Percentiles rank a stretch among this genome's conserved stretches.
These are phyloP conservation scores for Lagenidium giganteum DNA, from an alignment of 352 stramenopile genomes.

Conservation along the genomic window DNA sequence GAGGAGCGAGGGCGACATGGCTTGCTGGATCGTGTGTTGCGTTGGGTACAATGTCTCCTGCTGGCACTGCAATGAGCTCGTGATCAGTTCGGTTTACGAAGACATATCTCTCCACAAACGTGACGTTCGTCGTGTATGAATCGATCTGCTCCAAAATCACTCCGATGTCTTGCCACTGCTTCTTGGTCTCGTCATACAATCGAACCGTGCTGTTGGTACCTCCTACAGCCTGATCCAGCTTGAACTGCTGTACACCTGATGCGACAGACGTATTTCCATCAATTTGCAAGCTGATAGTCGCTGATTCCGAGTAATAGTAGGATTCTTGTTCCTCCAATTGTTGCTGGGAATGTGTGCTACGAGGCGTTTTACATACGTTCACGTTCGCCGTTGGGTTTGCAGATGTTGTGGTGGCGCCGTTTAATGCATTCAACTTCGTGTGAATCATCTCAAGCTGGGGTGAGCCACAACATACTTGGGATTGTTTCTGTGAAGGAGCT, in stretches of 20 bases:
- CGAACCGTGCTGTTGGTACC: slow-evolving; percentile 62
- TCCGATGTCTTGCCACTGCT: slow-evolving; percentile 75
- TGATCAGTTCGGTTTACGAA: slow-evolving; percentile 69
- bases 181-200: slow-evolving; percentile 63
- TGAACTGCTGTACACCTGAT: slow-evolving; percentile 57
- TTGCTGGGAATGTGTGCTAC: slow-evolving; percentile 10
- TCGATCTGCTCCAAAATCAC: slow-evolving; percentile 66
- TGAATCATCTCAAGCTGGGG: slow-evolving; percentile 68
- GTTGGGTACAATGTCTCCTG: slow-evolving; percentile 34
- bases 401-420: slow-evolving; percentile 32
- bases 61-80: slow-evolving; percentile 40
- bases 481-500: slow-evolving; percentile 32
- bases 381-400: slow-evolving; percentile 1
- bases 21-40: slow-evolving; percentile 5
- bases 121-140: slow-evolving; percentile 63
- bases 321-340: slow-evolving; percentile 49
- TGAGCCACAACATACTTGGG: slow-evolving; percentile 42
- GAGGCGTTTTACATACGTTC: not conserved
- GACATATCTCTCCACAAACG: slow-evolving; percentile 78
- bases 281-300: slow-evolving; percentile 54
- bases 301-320: slow-evolving; percentile 72
- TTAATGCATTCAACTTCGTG: slow-evolving; percentile 58
- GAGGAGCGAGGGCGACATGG: slow-evolving; percentile 22
- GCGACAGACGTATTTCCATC: slow-evolving; percentile 45
- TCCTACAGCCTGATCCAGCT: slow-evolving; percentile 39